Evolutionary conservation across 306 rosid species (phyloP).

Genomic region (Pyrus pyrifolia): DNA sequence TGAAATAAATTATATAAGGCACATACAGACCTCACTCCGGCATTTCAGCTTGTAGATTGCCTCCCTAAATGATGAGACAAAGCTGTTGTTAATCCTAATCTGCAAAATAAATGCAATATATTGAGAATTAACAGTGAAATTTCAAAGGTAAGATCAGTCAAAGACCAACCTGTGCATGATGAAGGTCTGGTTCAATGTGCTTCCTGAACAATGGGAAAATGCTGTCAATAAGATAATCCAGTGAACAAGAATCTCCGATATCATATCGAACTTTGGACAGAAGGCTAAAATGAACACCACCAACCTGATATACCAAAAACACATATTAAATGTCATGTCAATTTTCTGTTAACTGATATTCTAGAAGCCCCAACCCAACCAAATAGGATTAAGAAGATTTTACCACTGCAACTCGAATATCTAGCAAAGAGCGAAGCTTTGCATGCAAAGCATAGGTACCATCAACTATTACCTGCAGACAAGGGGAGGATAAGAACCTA

Average conservation of each 20-base stretch:
- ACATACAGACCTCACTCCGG: slow-evolving; percentile 65
- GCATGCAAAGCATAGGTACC: slow-evolving; percentile 97
- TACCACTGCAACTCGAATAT: slow-evolving; percentile 99
- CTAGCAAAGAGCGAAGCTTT: slow-evolving; percentile 88
- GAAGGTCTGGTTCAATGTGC: slow-evolving; percentile 98
- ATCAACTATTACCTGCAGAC: slow-evolving; percentile 80
- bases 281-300: slow-evolving; percentile 96
- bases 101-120: slow-evolving; percentile 38
- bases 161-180: slow-evolving; percentile 93
- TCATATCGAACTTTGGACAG: slow-evolving; percentile 94
- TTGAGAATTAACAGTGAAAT: slow-evolving; percentile 23
- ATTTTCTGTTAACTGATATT: slow-evolving; percentile 13
- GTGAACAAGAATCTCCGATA: slow-evolving; percentile 96
- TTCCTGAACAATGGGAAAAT: slow-evolving; percentile 95
- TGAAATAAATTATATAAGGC: slow-evolving; percentile 2
- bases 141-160: slow-evolving; percentile 25
- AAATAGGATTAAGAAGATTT: slow-evolving; percentile 1
- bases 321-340: slow-evolving; percentile 11
- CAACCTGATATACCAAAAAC: slow-evolving; percentile 64
- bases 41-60: slow-evolving; percentile 98
- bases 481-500: slow-evolving; percentile 13
- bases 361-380: not conserved
- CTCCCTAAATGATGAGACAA: slow-evolving; percentile 95
- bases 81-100: slow-evolving; percentile 99
- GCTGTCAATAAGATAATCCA: slow-evolving; percentile 96